Percentiles rank a stretch among this genome's conserved stretches.
phyloP scores from a whole-genome alignment of 2,329 filamentous ascomycete species.

The Aspergillus costaricaensis region DNA sequence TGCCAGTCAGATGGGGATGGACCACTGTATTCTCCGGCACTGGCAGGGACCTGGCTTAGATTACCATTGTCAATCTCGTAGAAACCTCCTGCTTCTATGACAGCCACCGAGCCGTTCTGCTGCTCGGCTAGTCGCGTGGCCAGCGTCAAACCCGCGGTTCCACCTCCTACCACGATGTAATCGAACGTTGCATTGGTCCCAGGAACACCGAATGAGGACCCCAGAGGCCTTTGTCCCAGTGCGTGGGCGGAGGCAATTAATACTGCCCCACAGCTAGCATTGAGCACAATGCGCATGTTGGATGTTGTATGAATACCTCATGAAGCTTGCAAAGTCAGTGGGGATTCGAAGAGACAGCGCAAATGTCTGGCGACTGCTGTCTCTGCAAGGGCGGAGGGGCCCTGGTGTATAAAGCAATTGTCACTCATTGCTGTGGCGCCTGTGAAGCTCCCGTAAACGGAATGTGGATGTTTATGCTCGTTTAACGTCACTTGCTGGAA shows the following conservation, averaged over 20 bases:
- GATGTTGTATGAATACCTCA: not conserved
- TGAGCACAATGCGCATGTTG: too few relatives aligned
- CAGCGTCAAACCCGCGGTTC: constrained; percentile 24
- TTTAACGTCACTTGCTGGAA: too few relatives aligned
- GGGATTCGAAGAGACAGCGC: too few relatives aligned
- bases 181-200: constrained; percentile 19
- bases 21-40: constrained; percentile 20
- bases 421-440: too few relatives aligned
- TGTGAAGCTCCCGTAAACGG: too few relatives aligned
- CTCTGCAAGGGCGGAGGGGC: too few relatives aligned
- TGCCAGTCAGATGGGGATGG: constrained; percentile 23
- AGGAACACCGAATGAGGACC: constrained; percentile 4
- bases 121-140: constrained; percentile 25
- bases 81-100: constrained; percentile 33
- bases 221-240: not conserved
- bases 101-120: constrained; percentile 24
- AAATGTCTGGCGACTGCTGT: too few relatives aligned
- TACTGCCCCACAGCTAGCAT: too few relatives aligned
- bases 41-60: constrained; percentile 26
- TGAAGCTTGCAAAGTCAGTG: too few relatives aligned
- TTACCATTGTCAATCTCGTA: constrained; percentile 36
- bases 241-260: not conserved
- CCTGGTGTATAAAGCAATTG: too few relatives aligned
- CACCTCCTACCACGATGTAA: constrained; percentile 27
- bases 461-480: too few relatives aligned